Evolutionary conservation across 2,329 filamentous ascomycete species (phyloP).

Genomic region (Fusarium proliferatum): DNA sequence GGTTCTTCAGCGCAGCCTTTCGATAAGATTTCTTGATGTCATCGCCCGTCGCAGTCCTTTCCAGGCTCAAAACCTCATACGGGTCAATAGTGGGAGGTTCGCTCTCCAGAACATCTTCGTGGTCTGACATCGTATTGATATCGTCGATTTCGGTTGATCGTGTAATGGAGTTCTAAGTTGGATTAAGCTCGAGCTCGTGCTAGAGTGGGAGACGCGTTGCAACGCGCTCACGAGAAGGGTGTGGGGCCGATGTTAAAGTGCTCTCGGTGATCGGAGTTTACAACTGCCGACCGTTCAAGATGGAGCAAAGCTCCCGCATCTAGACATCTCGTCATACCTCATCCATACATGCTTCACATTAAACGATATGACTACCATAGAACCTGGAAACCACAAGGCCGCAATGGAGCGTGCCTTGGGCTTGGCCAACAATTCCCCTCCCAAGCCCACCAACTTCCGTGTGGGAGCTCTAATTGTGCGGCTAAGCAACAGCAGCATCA

Average conservation of each 20-base stretch:
- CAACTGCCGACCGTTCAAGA: constrained; percentile 21
- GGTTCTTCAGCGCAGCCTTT: constrained; percentile 87
- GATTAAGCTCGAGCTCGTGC: background rate
- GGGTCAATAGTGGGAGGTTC: constrained; percentile 76
- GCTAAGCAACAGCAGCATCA: constrained; percentile 64
- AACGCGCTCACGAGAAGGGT: constrained; percentile 30
- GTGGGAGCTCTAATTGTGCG: constrained; percentile 91
- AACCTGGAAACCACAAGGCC: constrained; percentile 56
- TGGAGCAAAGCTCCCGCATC: background rate
- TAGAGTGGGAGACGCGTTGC: constrained; percentile 33
- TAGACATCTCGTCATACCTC: background rate
- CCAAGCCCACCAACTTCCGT: constrained; percentile 90
- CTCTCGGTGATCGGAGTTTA: constrained; percentile 39
- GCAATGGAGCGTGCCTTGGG: constrained; percentile 77
- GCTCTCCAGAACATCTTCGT: constrained; percentile 64
- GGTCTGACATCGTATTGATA: constrained; percentile 55
- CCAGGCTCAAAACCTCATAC: constrained; percentile 81
- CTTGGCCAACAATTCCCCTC: constrained; percentile 82
- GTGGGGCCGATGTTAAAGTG: constrained; percentile 42
- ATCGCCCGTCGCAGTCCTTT: constrained; percentile 76
- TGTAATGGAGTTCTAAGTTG: background rate
- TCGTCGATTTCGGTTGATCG: constrained; percentile 21
- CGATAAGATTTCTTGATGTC: constrained; percentile 93
- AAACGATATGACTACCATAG: constrained; percentile 39
- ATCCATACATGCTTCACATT: background rate